Evolutionary conservation across 2,329 filamentous ascomycete genomes (phyloP).

Genomic region (Orbilia javanica): DNA sequence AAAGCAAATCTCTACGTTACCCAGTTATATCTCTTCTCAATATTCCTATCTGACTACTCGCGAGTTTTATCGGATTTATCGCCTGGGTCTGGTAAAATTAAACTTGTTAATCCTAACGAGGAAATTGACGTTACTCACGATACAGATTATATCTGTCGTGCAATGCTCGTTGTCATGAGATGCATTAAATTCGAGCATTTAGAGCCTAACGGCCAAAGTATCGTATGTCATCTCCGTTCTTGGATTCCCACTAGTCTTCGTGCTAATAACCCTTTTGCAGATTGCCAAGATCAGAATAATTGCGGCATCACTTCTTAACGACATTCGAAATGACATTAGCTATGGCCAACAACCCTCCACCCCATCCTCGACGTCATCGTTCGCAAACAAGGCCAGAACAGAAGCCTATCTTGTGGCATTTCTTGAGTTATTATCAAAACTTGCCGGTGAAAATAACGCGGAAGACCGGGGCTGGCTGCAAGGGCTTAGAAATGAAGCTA

Average conservation of each 20-base stretch:
- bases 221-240: slow-evolving; percentile 31
- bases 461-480: slow-evolving; percentile 56
- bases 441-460: slow-evolving; percentile 56
- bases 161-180: slow-evolving; percentile 56
- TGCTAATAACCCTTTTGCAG: slow-evolving; percentile 17
- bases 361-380: slow-evolving; percentile 56
- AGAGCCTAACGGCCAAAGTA: slow-evolving; percentile 56
- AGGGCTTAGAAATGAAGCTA: slow-evolving; percentile 49
- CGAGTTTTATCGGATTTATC: slow-evolving; percentile 46
- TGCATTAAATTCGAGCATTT: slow-evolving; percentile 57
- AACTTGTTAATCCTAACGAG: slow-evolving; percentile 51
- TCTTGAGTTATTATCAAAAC: slow-evolving; percentile 51
- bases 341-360: slow-evolving; percentile 57
- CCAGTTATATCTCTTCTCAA: slow-evolving; percentile 54
- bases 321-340: slow-evolving; percentile 54
- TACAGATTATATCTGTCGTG: slow-evolving; percentile 56
- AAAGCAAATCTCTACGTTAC: slow-evolving; percentile 58
- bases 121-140: slow-evolving; percentile 55
- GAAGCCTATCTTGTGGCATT: slow-evolving; percentile 58
- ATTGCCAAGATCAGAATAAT: slow-evolving; percentile 58
- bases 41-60: slow-evolving; percentile 55
- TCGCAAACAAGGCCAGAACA: slow-evolving; percentile 57
- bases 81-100: slow-evolving; percentile 35
- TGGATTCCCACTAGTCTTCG: not conserved
- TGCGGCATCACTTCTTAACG: slow-evolving; percentile 51